Conservation (phyloP, 2,329 filamentous ascomycete species). For the Podosphaera fusca region DNA sequence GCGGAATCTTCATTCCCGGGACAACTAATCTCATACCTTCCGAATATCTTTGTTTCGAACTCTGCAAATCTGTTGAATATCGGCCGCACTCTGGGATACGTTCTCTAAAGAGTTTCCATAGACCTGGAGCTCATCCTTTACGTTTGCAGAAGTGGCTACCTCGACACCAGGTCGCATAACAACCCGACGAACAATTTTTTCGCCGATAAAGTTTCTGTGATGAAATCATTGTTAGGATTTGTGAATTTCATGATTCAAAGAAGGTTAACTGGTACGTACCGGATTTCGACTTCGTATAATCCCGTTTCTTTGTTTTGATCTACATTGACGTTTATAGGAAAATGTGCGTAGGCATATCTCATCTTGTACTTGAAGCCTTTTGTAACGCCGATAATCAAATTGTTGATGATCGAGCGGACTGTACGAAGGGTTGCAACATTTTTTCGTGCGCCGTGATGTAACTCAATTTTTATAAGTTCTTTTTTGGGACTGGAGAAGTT, state of each 20-base stretch:
- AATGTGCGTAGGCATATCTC: conserved; percentile 99
- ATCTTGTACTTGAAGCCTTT: conserved; percentile 99
- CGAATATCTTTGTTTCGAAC: conserved; percentile 99
- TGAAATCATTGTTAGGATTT: not conserved
- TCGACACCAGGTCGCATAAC: conserved; percentile 77
- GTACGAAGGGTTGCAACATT: conserved; percentile 94
- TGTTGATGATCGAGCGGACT: conserved; percentile 94
- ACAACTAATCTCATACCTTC: conserved; percentile 38
- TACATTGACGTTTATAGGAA: conserved; percentile 99
- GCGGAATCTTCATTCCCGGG: too few relatives aligned
- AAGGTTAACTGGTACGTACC: conserved; percentile 31
- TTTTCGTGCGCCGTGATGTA: conserved; percentile 97
- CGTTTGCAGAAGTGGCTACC: conserved; percentile 67
- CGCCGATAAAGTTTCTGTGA: conserved; percentile 80
- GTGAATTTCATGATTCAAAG: not conserved
- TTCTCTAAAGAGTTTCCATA: conserved; percentile 87
- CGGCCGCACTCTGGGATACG: conserved; percentile 93
- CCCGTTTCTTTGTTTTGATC: conserved; percentile 89
- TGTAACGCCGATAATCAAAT: conserved; percentile 94
- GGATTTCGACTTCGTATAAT: conserved; percentile 83
- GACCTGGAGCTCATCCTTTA: conserved; percentile 95
- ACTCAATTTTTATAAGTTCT: conserved; percentile 81
- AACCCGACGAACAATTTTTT: conserved; percentile 95
- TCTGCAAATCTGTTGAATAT: conserved; percentile 98
- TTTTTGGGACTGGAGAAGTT: conserved; percentile 78